Percentiles rank a stretch among this genome's conserved stretches.
Conservation (phyloP, 768 basidiomycete genomes). For the Galerina marginata region DNA sequence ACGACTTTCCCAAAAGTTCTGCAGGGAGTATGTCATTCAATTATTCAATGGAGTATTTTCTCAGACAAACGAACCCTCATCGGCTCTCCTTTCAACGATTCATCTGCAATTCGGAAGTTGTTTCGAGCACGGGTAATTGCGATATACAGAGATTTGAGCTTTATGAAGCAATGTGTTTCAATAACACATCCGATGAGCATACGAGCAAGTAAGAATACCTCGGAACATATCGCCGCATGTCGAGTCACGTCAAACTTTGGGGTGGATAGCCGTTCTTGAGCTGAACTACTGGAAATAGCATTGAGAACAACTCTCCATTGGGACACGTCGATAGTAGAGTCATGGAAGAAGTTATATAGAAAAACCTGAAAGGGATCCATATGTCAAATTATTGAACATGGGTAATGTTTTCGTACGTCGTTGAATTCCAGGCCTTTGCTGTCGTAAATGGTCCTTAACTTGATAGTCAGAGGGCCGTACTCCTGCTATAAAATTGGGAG, state of each 20-base stretch:
- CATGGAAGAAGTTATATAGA: slow-evolving; percentile 76
- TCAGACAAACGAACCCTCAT: slow-evolving; percentile 51
- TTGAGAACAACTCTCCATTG: slow-evolving; percentile 69
- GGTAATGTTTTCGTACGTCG: slow-evolving; percentile 45
- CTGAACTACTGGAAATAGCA: slow-evolving; percentile 27
- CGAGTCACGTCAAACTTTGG: slow-evolving; percentile 55
- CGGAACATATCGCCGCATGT: slow-evolving; percentile 61
- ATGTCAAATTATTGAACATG: neutral
- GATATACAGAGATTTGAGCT: slow-evolving; percentile 75
- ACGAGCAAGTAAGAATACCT: slow-evolving; percentile 41
- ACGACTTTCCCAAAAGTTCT: slow-evolving; percentile 59
- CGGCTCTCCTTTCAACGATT: slow-evolving; percentile 56
- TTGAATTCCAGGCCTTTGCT: slow-evolving; percentile 74
- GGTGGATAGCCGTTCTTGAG: slow-evolving; percentile 7
- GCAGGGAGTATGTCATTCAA: neutral
- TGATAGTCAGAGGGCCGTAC: neutral
- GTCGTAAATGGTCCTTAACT: slow-evolving; percentile 58
- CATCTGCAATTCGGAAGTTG: slow-evolving; percentile 73
- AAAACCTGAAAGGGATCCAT: slow-evolving; percentile 53
- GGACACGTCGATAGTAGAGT: slow-evolving; percentile 53
- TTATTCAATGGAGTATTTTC: neutral
- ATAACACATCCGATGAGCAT: neutral
- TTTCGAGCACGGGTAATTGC: slow-evolving; percentile 73
- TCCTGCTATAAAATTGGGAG: neutral
- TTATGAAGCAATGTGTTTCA: neutral